Evolutionary conservation across 2,329 filamentous ascomycete species (phyloP), one percentile per base, ranked within the genome.

Genomic region (Claviceps sorghi): DNA sequence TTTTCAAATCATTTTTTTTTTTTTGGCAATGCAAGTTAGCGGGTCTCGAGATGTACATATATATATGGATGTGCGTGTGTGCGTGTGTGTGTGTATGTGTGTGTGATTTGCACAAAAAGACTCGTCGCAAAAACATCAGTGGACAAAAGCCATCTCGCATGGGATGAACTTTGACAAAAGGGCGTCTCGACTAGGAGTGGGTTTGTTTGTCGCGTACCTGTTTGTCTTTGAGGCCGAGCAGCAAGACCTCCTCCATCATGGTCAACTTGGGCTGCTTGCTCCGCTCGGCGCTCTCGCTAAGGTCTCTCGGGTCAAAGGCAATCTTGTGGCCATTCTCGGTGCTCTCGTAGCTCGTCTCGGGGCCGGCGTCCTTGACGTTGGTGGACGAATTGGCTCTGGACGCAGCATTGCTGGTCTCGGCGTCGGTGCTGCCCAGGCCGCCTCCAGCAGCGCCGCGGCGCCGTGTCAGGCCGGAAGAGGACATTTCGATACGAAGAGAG

Each of bases 231-330:
- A 98, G 73, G 11, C 93, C 93, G 70, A 98, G 80, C 62, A 98
- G 76, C 65, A 98, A 76, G 52, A 98, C 85, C 72, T 98, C 93
- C 73, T 98, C 93, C 93, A 98, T 98, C 66, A 98, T 75, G 41
- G 93, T 98, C 66, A 98, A 75, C 76, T 97, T 98, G 48, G 93
- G 93, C 75, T 97, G 91, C 75, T 96, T 97, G 78, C 81, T 93
- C 67, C 93, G 78, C 76, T 98, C 93, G 60, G 86, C 88, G 70
- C 83, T 96, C 77, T 98, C 93, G 72, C 85, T 95, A 64, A 98
- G 95, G 70, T 98, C 93, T 69, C 91, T 80, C 54, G 93, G 93
- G 69, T 98, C 93, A 68, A 88, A 98, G 54, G 90, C 93, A 69
- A 98, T 97, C 77, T 94, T 95, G 78, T 97, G 93, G 59, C 93